Percentiles rank a stretch among this genome's conserved stretches.
Conservation (phyloP, 495 filamentous ascomycete genomes). For the Aspergillus sparsus region DNA sequence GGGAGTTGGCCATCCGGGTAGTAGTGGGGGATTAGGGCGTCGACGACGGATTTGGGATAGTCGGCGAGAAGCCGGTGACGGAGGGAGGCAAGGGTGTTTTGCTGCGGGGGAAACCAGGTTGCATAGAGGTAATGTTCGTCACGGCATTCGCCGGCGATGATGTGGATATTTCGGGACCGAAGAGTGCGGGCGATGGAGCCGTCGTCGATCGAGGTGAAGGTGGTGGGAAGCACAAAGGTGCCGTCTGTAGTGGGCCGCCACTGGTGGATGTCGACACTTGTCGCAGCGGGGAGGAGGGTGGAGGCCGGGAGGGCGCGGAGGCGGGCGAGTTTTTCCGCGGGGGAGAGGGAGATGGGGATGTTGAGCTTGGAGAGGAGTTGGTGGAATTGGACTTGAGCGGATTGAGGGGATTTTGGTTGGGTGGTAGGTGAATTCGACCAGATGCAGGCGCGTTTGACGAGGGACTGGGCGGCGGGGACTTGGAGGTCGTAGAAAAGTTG, state of each 20-base stretch:
- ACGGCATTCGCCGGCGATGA: slow-evolving; percentile 57
- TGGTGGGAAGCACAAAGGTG: slow-evolving; percentile 45
- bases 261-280: slow-evolving; percentile 45
- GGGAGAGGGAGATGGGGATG: slow-evolving; percentile 45
- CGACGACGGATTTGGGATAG: slow-evolving; percentile 48
- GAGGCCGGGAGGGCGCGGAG: slow-evolving; percentile 44
- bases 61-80: slow-evolving; percentile 53
- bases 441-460: slow-evolving; percentile 54
- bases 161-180: slow-evolving; percentile 43
- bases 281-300: slow-evolving; percentile 43
- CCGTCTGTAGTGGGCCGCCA: slow-evolving; percentile 56
- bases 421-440: slow-evolving; percentile 58
- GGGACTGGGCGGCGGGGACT: slow-evolving; percentile 37
- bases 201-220: slow-evolving; percentile 50
- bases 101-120: slow-evolving; percentile 40
- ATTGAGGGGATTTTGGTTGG: slow-evolving; percentile 49
- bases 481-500: slow-evolving; percentile 59
- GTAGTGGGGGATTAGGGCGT: slow-evolving; percentile 45
- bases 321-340: slow-evolving; percentile 44
- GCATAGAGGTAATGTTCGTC: slow-evolving; percentile 57
- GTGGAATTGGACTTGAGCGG: slow-evolving; percentile 56
- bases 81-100: slow-evolving; percentile 40
- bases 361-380: slow-evolving; percentile 49
- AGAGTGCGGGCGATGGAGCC: slow-evolving; percentile 50
- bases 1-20: slow-evolving; percentile 41